phyloP scores from a whole-genome alignment of 176 grass and related monocot genomes.

The Triticum monococcum region DNA sequence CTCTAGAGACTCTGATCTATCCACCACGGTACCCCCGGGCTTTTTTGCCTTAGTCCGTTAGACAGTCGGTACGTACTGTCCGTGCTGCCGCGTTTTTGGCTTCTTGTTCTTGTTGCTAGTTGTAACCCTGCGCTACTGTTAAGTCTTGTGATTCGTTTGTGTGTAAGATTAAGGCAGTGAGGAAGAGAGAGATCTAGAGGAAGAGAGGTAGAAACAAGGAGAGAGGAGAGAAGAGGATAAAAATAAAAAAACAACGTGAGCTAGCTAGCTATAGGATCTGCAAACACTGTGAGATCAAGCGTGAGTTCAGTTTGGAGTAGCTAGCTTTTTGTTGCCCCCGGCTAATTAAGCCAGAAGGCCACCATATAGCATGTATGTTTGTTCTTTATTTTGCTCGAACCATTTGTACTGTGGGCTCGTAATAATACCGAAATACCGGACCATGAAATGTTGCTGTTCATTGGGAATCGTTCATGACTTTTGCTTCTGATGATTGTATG shows the following conservation, averaged over 20 bases:
- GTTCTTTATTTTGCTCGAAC: slow-evolving; percentile 26
- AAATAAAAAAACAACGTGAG: not conserved
- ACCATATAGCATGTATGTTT: slow-evolving; percentile 11
- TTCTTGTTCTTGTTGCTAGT: slow-evolving; percentile 45
- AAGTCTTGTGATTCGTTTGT: slow-evolving; percentile 41
- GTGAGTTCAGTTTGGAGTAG: slow-evolving; percentile 16
- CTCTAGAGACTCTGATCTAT: not conserved
- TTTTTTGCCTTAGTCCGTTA: slow-evolving; percentile 39
- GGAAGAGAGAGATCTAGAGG: not conserved
- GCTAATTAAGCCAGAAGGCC: slow-evolving; percentile 16
- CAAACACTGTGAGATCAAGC: slow-evolving; percentile 14
- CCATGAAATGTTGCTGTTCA: slow-evolving; percentile 9
- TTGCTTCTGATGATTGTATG: slow-evolving; percentile 1
- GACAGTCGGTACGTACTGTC: slow-evolving; percentile 16
- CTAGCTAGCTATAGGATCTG: slow-evolving; percentile 26
- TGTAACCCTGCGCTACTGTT: slow-evolving; percentile 34
- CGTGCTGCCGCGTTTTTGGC: slow-evolving; percentile 37
- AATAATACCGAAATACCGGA: slow-evolving; percentile 4
- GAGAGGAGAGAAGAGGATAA: not conserved
- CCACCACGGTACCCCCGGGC: not conserved
- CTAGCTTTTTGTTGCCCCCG: not conserved
- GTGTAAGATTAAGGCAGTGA: not conserved
- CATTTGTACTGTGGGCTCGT: slow-evolving; percentile 4
- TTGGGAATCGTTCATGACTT: slow-evolving; percentile 31
- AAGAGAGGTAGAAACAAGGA: slow-evolving; percentile 14